A percentile compares a stretch with the other conserved stretches of the same genome.
Evolutionary conservation across 805 yeast species (phyloP).

Genomic region (Metschnikowia aberdeeniae): DNA sequence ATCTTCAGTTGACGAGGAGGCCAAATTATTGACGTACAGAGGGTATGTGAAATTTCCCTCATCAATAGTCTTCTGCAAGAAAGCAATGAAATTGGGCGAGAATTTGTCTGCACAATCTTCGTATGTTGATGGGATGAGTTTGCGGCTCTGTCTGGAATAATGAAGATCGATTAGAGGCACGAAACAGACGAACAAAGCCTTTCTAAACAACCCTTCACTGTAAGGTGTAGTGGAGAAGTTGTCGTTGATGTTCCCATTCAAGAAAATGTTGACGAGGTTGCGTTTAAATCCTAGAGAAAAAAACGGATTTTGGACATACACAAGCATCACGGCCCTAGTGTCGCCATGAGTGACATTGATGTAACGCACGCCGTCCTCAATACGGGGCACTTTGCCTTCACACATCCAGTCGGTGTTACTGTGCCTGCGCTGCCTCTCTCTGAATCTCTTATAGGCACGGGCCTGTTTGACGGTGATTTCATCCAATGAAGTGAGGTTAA

Average conservation of each 20-base stretch:
- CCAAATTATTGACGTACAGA: constrained; percentile 5
- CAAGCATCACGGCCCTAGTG: constrained; percentile 35
- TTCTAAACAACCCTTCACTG: neutral
- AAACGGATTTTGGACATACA: constrained; percentile 28
- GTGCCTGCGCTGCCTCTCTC: neutral
- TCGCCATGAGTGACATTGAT: constrained; percentile 37
- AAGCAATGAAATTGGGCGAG: constrained; percentile 10
- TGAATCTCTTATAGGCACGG: constrained; percentile 24
- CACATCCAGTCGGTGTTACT: constrained; percentile 14
- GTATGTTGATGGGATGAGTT: neutral
- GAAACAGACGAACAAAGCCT: constrained; percentile 5
- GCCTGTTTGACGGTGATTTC: constrained; percentile 38
- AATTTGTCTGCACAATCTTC: constrained; percentile 11
- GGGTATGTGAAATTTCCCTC: constrained; percentile 8
- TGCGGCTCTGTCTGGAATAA: neutral
- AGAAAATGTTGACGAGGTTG: constrained; percentile 34
- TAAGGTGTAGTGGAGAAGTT: neutral
- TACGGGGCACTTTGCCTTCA: constrained; percentile 18
- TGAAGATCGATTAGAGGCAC: constrained; percentile 12
- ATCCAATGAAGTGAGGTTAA: constrained; percentile 59
- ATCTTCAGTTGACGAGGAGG: neutral
- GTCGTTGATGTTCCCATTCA: constrained; percentile 9
- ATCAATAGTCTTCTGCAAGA: constrained; percentile 3
- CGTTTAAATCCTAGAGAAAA: constrained; percentile 34
- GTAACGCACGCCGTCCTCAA: constrained; percentile 37